Percentiles rank a stretch among this genome's conserved stretches.
Evolutionary conservation across 2,329 filamentous ascomycete species (phyloP).

Genomic region (Leptographium flavum): DNA sequence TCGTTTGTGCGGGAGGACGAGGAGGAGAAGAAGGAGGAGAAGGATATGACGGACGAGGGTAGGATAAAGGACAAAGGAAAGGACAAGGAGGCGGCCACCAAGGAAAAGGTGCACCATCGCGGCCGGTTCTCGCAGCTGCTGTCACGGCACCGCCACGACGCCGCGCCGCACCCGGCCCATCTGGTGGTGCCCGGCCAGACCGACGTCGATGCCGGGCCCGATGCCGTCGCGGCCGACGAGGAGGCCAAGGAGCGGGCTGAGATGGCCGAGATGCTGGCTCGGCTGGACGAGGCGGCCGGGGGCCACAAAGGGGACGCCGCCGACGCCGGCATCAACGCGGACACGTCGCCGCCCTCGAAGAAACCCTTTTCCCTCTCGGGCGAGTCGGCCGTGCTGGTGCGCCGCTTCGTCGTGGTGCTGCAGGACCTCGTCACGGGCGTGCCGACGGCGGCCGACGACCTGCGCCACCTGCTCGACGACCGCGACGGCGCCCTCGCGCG

Average conservation of each 20-base stretch:
- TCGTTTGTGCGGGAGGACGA: constrained; percentile 16
- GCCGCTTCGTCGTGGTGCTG: constrained; percentile 76
- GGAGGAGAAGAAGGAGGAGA: constrained; percentile 16
- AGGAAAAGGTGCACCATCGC: too few relatives aligned
- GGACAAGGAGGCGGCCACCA: too few relatives aligned
- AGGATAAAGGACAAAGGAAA: constrained; percentile 10
- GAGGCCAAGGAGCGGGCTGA: constrained; percentile 49
- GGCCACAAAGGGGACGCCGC: constrained; percentile 52
- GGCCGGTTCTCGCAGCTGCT: constrained; percentile 8
- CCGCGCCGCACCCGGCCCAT: constrained; percentile 19
- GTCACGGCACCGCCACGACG: constrained; percentile 1
- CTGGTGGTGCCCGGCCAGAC: constrained; percentile 19
- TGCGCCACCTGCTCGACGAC: constrained; percentile 49
- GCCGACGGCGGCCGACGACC: constrained; percentile 83
- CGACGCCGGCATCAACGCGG: neutral
- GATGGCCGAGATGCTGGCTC: constrained; percentile 64
- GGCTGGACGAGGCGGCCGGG: constrained; percentile 55
- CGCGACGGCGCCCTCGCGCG: constrained; percentile 44
- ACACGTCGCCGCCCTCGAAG: constrained; percentile 18
- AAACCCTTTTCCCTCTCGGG: constrained; percentile 60
- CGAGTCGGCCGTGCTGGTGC: constrained; percentile 69
- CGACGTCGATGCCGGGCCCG: constrained; percentile 16
- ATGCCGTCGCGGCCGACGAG: constrained; percentile 15
- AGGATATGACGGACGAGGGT: constrained; percentile 6
- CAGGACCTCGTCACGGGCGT: constrained; percentile 87